Evolutionary conservation across 73 alveolate genomes (phyloP), one percentile per base, ranked within the genome.

Genomic region (Paramecium sonneborni): DNA sequence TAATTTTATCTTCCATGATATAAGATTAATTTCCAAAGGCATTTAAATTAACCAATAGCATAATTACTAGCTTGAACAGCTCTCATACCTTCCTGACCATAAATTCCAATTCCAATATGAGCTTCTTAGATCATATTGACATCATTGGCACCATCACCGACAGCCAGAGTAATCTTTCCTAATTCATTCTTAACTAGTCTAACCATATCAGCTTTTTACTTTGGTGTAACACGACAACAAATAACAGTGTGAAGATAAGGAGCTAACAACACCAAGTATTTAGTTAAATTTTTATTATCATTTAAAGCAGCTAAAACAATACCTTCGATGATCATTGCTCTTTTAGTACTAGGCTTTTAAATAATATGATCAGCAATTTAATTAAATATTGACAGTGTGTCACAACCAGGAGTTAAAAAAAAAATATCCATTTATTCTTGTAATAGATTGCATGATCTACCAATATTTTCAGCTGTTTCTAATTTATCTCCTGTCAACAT

Each of bases 141-240:
- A 92, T 98, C 99, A 94, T 98, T 98, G 3, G 99, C 99, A 52
- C 99, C 99, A 89, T 98, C 99, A 2, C 99, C 99, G n/a, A 98
- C 98, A 6, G 99, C 98, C 23, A 97, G 93, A 43, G 99, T 98
- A 52, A 96, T 94, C 87, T 93, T 94, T 69, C 90, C 91, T 58
- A 85, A 68, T 74, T 94, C 92, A 30, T 94, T 85, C 87, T 96
- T 96, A 3, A 98, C 97, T 84, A 97, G 91, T 58, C 92, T 74
- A 37, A 98, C 99, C 58, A 98, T 98, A 68, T 97, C 94, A 10
- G 99, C 98, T 86, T 98, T 98, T 93, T 98, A 96, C 39, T 94
- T 95, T 9, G 99, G 99, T 62, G 97, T 96, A 0, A 98, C 99
- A 57, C 99, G 88, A 85, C 99, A 97, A 41, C 98, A 95, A 32